Evolutionary conservation across 1,284 basidiomycete genomes (phyloP), one percentile per base, ranked within the genome.

Genomic region (Volvariella surrecta): DNA sequence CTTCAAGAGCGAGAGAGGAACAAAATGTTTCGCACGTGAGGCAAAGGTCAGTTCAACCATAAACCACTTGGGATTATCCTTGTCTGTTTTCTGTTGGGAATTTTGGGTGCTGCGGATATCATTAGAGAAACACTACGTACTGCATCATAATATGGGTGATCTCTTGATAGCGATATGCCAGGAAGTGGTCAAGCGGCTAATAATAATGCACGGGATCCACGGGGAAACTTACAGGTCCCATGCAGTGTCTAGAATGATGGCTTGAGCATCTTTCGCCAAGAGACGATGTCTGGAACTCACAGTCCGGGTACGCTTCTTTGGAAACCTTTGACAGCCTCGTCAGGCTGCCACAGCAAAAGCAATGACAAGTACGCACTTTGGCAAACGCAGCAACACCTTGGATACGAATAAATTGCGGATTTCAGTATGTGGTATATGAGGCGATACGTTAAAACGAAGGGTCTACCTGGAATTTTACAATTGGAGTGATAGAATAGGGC

Each of bases 401-500:
- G 31, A 42, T 28, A n/a, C 39, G 21, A 40, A 50, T 52, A 43
- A 55, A 37, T 45, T 13, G 20, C 10, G 7, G 32, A 40, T 32
- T 28, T 7, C 24, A 2, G 32, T n/a, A 37, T 15, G 17, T 24
- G 32, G 38, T 35, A 32, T 37, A 28, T 41, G 10, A 40, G 24
- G 28, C 37, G 13, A 24, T 16, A 22, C 24, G 37, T 8, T 8
- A 20, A n/a, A 28, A 18, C 30, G 11, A 20, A 20, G 28, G 44
- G 54, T 67, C 50, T 48, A 82, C 89, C 89, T 52, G 92, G 93
- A 32, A 62, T 73, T 66, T 93, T 95, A 65, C 85, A 90, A 60
- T 92, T 98, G 15, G 90, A 94, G 57, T 96, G 92, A 60, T 97
- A 98, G 65, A 89, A 89, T 34, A 88, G 56, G 30, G 79, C 71